Base-by-base conservation (phyloP, 106 monocot genomes). In the Dendrobium huoshanense region DNA sequence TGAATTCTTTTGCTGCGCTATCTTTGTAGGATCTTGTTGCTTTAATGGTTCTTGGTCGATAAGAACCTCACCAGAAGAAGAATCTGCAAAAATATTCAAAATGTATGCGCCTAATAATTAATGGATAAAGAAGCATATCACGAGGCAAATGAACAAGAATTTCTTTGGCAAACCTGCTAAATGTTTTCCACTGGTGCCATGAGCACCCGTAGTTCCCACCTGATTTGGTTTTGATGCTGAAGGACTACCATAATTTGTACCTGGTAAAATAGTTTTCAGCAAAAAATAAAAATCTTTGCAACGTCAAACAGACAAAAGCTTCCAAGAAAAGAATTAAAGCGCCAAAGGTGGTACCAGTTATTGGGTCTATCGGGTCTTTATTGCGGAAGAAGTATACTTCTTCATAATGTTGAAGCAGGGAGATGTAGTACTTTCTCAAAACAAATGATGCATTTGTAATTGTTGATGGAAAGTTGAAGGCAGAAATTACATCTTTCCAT, bases 381-480 rank as follows among this genome's bases (percentile, higher is more conserved):
- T 65, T 78, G 5, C 41, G 54, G 25, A 83, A 78, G 37, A 83
- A 83, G 78, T 83, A 83, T 40, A 83, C 70, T 72, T 78, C 61
- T 72, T 83, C 82, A 72, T 83, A 83, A 6, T 22, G 70, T 42
- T 77, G 82, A 45, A 83, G 82, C 78, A 83, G 67, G 41, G 82
- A 72, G 17, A 72, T 49, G 67, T 83, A 83, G 82, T 78, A 48
- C 55, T 83, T 83, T 41, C 82, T 58, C 43, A 83, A 83, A 45
- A 72, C n/a, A 83, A 73, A 83, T 55, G 82, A 78, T 54, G 78
- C 82, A 77, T 72, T 83, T 55, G 82, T 83, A 55, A 67, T 42
- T 78, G 82, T 78, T 55, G 82, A 72, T 78, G 82, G 77, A 77
- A 83, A 83, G 55, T 68, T 72, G 55, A 83, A 83, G 29, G 72